Evolutionary conservation across 108 stramenopile species (phyloP).

Genomic region (Cyclotella distinguenda): DNA sequence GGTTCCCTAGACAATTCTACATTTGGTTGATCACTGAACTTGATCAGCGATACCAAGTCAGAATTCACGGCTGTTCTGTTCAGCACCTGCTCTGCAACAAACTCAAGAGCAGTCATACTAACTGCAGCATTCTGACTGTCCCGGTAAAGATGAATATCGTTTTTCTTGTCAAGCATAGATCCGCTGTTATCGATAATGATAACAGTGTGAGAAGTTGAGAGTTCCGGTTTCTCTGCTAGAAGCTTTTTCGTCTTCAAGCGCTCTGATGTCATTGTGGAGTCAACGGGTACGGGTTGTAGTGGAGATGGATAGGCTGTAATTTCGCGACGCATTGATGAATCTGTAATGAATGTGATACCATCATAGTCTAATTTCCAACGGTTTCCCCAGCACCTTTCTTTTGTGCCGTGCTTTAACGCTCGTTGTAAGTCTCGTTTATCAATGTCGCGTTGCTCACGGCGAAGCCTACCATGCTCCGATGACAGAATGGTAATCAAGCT

Average conservation of each 20-base stretch:
- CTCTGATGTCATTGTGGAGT: neutral
- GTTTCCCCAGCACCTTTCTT: slow-evolving; percentile 12
- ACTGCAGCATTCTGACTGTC: slow-evolving; percentile 42
- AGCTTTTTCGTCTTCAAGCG: slow-evolving; percentile 10
- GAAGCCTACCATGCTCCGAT: slow-evolving; percentile 32
- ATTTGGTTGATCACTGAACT: slow-evolving; percentile 15
- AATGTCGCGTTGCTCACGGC: slow-evolving; percentile 37
- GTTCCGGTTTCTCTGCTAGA: slow-evolving; percentile 22
- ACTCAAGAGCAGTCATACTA: slow-evolving; percentile 37
- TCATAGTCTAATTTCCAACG: slow-evolving; percentile 35
- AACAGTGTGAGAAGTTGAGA: slow-evolving; percentile 29
- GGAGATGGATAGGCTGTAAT: slow-evolving; percentile 41
- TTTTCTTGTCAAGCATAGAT: slow-evolving; percentile 34
- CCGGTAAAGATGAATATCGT: slow-evolving; percentile 38
- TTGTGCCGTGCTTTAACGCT: slow-evolving; percentile 27
- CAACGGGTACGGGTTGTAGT: slow-evolving; percentile 9
- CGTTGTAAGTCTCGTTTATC: slow-evolving; percentile 35
- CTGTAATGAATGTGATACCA: slow-evolving; percentile 37
- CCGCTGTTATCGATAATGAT: slow-evolving; percentile 40
- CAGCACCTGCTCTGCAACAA: slow-evolving; percentile 32
- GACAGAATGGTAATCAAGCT: slow-evolving; percentile 50
- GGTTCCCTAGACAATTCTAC: slow-evolving; percentile 31
- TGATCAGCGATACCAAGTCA: slow-evolving; percentile 31
- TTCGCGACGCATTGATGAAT: slow-evolving; percentile 25
- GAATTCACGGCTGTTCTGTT: slow-evolving; percentile 35